These are phyloP conservation scores for Dothidotthia symphoricarpi DNA, from an alignment of 2,329 filamentous ascomycete species.

Conservation along the genomic window DNA sequence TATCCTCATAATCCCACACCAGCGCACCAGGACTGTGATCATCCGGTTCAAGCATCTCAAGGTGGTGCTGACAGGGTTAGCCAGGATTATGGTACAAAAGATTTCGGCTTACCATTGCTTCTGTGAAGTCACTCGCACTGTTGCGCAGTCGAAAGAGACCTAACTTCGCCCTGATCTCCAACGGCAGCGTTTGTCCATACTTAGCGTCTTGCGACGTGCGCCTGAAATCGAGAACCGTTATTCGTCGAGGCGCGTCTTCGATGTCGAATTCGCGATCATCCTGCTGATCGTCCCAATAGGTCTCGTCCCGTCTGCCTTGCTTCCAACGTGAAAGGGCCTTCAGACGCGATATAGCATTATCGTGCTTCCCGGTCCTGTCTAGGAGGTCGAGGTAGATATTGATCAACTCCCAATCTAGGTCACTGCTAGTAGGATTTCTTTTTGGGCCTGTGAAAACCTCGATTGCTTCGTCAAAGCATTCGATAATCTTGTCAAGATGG, in stretches of 20 bases:
- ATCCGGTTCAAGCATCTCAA: conserved; percentile 66
- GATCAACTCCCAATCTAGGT: conserved; percentile 74
- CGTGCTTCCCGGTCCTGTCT: conserved; percentile 61
- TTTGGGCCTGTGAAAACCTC: conserved; percentile 45
- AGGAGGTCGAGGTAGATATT: conserved; percentile 84
- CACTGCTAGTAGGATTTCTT: conserved; percentile 45
- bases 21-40: conserved; percentile 51
- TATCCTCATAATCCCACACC: conserved; percentile 68
- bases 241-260: conserved; percentile 65
- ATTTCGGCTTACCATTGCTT: conserved; percentile 66
- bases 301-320: conserved; percentile 69
- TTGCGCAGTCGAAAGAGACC: conserved; percentile 78
- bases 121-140: conserved; percentile 59
- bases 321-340: conserved; percentile 79
- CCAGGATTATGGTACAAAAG: conserved; percentile 52
- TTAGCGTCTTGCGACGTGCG: conserved; percentile 54
- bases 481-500: conserved; percentile 48
- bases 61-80: conserved; percentile 44
- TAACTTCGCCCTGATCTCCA: conserved; percentile 80
- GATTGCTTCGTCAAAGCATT: conserved; percentile 55
- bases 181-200: conserved; percentile 73
- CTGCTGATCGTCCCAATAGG: conserved; percentile 70
- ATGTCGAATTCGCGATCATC: conserved; percentile 91
- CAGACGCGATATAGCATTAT: conserved; percentile 66
- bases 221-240: conserved; percentile 60